phyloP scores from a whole-genome alignment of 495 filamentous ascomycete genomes.

The Cairneyella variabilis region DNA sequence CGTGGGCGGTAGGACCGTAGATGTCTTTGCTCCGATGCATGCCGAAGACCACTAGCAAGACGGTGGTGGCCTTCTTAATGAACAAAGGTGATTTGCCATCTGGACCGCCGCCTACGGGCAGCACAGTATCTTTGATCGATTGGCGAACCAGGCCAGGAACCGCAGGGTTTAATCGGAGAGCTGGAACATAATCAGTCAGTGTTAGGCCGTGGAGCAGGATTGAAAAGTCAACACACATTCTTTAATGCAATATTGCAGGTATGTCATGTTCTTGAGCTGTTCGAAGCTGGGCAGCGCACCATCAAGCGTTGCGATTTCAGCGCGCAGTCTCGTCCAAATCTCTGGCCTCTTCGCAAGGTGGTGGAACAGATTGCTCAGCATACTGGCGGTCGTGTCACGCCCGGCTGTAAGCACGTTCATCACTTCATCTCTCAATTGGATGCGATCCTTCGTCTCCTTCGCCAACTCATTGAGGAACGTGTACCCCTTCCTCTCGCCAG shows the following conservation, averaged over 20 bases:
- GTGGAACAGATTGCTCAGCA: constrained; percentile 21
- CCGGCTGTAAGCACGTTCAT: constrained; percentile 46
- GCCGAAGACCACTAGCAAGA: constrained; percentile 40
- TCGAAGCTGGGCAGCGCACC: constrained; percentile 26
- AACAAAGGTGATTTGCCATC: constrained; percentile 18
- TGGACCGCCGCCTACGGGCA: constrained; percentile 47
- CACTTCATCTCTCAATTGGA: constrained; percentile 37
- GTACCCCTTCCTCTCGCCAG: constrained; percentile 28
- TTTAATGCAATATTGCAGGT: constrained; percentile 37
- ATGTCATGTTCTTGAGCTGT: constrained; percentile 33
- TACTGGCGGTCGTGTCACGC: constrained; percentile 56
- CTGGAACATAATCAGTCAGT: constrained; percentile 4
- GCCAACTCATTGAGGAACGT: constrained; percentile 47
- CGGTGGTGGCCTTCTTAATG: constrained; percentile 15
- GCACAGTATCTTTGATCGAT: constrained; percentile 42
- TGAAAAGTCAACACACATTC: neutral
- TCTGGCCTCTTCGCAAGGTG: constrained; percentile 2
- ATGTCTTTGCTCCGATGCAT: constrained; percentile 52
- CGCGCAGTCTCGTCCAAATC: constrained; percentile 29
- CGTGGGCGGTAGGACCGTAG: constrained; percentile 45
- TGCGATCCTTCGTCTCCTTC: constrained; percentile 27
- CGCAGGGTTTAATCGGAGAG: constrained; percentile 34
- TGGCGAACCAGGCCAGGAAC: constrained; percentile 34
- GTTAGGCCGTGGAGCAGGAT: neutral
- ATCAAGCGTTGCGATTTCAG: constrained; percentile 33